Base-by-base conservation (phyloP, 1,284 basidiomycete genomes). In the Boletus subluridellus region DNA sequence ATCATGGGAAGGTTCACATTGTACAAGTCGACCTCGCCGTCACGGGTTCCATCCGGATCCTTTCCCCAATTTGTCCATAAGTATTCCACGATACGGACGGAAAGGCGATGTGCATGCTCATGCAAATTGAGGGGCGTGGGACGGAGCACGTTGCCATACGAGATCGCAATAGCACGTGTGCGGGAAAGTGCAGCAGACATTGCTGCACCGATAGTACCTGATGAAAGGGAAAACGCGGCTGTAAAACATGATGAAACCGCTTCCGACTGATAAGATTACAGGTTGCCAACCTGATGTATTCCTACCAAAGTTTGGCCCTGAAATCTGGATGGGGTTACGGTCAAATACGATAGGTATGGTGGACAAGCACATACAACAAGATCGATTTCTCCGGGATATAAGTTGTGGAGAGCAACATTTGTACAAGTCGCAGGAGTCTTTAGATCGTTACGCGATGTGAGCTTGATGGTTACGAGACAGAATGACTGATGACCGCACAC, bases 361-460 rank as follows among this genome's bases (percentile, higher is more conserved):
- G 26, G 26, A 47, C 24, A 61, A 52, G 49, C 10, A 77, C 83
- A 48, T 64, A 91, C 90, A 61, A 90, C 85, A 30, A 97, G 82
- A 72, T 97, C 94, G 41, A 97, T 90, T 69, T 92, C 77, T 37
- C 82, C 86, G 0, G 86, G 86, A 72, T 88, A 96, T 17, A 97
- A 69, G 69, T 96, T 96, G 71, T 96, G 90, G 46, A 97, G 76
- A 1, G 82, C 92, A 57, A 97, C 86, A 68, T 95, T 96, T 2
- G 92, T 81, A 71, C 95, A 97, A 2, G 94, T 92, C 4, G 94
- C 93, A 2, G 93, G 92, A 12, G 93, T 94, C 91, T 94, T 65
- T 35, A 49, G 51, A 51, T 32, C 12, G 37, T 57, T 52, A 47
- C 49, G n/a, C 58, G n/a, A 52, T 48, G 41, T 66, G 39, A 58